phyloP scores from a whole-genome alignment of 176 grass and related monocot genomes.

The Ensete ventricosum region DNA sequence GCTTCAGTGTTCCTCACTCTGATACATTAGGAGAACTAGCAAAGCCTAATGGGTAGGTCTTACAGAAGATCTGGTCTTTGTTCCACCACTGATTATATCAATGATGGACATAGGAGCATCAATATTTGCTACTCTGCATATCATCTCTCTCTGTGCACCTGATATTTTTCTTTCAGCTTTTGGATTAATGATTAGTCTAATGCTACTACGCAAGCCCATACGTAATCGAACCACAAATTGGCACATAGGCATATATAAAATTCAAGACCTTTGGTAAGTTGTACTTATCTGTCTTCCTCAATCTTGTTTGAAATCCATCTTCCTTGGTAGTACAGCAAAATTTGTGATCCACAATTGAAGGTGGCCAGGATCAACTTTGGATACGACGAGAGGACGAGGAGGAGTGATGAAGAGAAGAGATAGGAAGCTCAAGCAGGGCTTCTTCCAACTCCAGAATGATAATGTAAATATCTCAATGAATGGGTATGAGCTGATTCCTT shows the following conservation, averaged over 20 bases:
- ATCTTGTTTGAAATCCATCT: constrained; percentile 18
- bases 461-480: constrained; percentile 1
- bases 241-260: neutral
- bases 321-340: constrained; percentile 26
- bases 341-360: constrained; percentile 33
- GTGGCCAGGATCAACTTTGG: neutral
- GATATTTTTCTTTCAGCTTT: neutral
- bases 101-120: neutral
- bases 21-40: neutral
- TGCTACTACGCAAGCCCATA: neutral
- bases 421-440: neutral
- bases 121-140: neutral
- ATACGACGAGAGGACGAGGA: neutral
- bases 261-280: neutral
- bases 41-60: neutral
- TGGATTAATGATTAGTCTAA: neutral
- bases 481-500: neutral
- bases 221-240: neutral
- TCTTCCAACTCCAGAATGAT: neutral
- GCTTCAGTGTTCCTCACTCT: neutral
- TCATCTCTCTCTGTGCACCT: neutral
- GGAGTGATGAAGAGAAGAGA: neutral
- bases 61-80: neutral
- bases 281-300: neutral
- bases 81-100: neutral